Percentiles rank a stretch among this genome's conserved stretches.
Conservation (phyloP, 2,329 filamentous ascomycete species). For the Graphilbum fragrans region DNA sequence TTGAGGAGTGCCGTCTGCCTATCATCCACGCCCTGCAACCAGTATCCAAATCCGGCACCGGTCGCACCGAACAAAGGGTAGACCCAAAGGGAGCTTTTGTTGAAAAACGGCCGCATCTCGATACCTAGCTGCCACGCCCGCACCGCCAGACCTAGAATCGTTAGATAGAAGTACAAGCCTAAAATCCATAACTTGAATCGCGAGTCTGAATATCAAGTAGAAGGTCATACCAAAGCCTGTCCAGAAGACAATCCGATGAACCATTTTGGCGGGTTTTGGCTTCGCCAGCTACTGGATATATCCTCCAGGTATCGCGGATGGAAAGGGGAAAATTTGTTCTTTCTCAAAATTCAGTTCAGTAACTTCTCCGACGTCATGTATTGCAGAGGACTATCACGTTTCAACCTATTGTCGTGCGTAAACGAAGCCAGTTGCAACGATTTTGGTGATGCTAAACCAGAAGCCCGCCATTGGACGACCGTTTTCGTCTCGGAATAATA, state of each 20-base stretch:
- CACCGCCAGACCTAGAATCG: conserved; percentile 63
- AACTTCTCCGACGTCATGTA: too few relatives aligned
- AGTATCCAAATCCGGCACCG: conserved; percentile 91
- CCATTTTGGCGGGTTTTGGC: conserved; percentile 31
- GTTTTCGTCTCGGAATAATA: too few relatives aligned
- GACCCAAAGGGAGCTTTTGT: conserved; percentile 70
- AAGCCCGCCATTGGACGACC: too few relatives aligned
- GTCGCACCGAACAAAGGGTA: conserved; percentile 82
- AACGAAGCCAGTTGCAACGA: too few relatives aligned
- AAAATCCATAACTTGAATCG: background rate
- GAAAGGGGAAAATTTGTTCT: too few relatives aligned
- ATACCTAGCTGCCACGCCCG: conserved; percentile 96
- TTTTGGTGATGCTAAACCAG: too few relatives aligned
- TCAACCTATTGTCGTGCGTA: too few relatives aligned
- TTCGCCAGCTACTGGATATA: too few relatives aligned
- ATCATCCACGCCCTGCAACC: conserved; percentile 82
- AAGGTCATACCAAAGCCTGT: conserved; percentile 70
- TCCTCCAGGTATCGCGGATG: too few relatives aligned
- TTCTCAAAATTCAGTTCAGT: too few relatives aligned
- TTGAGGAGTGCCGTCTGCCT: conserved; percentile 65
- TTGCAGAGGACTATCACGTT: too few relatives aligned
- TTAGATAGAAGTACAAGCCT: background rate
- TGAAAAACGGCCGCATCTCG: conserved; percentile 94
- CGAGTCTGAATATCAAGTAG: background rate
- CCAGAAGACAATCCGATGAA: conserved; percentile 66